phyloP scores from a whole-genome alignment of 1,284 basidiomycete species.

The Cutaneotrichosporon sp. region DNA sequence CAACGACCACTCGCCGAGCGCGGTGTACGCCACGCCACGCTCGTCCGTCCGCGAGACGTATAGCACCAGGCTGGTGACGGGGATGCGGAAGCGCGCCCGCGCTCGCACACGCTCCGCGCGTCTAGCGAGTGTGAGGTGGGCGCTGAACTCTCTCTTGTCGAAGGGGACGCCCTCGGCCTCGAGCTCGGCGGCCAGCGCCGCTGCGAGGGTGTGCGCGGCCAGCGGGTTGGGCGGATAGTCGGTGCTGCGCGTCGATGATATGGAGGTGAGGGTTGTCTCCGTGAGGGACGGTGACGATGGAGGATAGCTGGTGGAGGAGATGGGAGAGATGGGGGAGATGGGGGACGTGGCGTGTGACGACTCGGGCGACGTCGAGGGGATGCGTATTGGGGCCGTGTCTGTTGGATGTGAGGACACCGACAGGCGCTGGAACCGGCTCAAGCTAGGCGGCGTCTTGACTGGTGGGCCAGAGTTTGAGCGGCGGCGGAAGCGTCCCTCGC shows the following conservation, averaged over 20 bases:
- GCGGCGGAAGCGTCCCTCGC: background rate
- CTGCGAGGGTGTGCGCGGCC: background rate
- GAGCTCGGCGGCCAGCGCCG: background rate
- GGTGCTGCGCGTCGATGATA: background rate
- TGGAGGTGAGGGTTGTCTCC: no score
- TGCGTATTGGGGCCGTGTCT: no score
- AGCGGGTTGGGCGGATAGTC: background rate
- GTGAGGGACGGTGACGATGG: no score
- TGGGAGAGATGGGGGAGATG: no score
- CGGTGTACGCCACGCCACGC: background rate
- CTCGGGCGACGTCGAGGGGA: no score
- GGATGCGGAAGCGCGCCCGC: background rate
- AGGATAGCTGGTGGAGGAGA: no score
- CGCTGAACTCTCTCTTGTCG: background rate
- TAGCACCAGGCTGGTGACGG: background rate
- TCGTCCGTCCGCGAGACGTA: background rate
- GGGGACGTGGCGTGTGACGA: no score
- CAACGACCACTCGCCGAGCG: background rate
- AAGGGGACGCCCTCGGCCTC: background rate
- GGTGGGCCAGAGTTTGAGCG: background rate
- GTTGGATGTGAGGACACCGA: background rate
- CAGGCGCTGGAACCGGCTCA: background rate
- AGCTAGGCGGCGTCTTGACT: no score
- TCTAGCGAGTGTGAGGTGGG: conserved; percentile 8
- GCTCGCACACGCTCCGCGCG: background rate